phyloP scores from a whole-genome alignment of 73 alveolate genomes.

The Paramecium bursaria region DNA sequence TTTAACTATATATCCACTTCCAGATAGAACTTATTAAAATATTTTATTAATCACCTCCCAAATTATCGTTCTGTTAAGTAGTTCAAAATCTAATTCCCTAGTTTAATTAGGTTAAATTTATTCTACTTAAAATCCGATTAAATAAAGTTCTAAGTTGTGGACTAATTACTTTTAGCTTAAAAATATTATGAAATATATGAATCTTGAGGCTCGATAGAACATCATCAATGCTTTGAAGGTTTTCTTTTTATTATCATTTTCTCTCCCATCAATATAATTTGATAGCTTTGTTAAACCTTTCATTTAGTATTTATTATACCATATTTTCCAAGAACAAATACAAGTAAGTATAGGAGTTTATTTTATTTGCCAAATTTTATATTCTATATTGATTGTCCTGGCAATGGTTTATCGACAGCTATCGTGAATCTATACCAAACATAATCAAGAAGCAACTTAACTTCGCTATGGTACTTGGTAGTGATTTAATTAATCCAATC shows the following conservation, averaged over 20 bases:
- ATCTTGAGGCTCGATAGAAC: not conserved
- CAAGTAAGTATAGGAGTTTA: not conserved
- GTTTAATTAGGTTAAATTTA: slow-evolving; percentile 21
- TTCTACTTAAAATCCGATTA: slow-evolving; percentile 32
- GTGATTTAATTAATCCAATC: not conserved
- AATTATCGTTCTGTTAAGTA: slow-evolving; percentile 31
- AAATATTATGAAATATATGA: not conserved
- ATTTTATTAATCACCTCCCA: slow-evolving; percentile 50
- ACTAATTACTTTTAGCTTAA: slow-evolving; percentile 5
- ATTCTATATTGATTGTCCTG: slow-evolving; percentile 28
- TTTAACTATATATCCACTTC: slow-evolving; percentile 12
- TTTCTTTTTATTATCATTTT: slow-evolving; percentile 11
- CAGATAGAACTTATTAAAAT: not conserved
- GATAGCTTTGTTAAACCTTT: too few relatives aligned
- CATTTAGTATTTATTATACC: too few relatives aligned
- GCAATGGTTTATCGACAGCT: not conserved
- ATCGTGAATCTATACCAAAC: not conserved
- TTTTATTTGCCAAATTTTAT: not conserved
- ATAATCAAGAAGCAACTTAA: slow-evolving; percentile 1
- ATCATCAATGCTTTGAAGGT: not conserved
- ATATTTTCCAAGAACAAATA: not conserved
- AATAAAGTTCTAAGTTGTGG: not conserved
- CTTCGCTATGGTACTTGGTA: not conserved
- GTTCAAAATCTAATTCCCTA: slow-evolving; percentile 56
- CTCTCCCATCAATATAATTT: too few relatives aligned